Conservation (phyloP, 2,329 filamentous ascomycete genomes). For the Akanthomyces muscarius region DNA sequence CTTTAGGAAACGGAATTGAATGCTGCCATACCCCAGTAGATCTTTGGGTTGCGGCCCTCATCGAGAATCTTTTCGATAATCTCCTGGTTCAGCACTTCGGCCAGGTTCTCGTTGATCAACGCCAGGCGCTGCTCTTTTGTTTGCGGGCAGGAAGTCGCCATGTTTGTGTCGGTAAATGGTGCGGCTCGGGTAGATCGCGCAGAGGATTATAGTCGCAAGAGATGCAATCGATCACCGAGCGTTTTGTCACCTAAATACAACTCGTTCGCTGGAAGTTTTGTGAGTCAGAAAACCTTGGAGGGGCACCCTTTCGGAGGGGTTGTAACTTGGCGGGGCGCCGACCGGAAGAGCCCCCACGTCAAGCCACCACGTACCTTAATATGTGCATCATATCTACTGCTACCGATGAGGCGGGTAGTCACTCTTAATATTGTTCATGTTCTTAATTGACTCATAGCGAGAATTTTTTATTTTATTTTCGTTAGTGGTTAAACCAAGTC, state of each 20-base stretch:
- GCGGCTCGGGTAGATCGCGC: background rate
- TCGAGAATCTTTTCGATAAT: constrained; percentile 72
- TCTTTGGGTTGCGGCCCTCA: constrained; percentile 66
- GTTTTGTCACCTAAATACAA: background rate
- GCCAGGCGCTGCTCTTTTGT: constrained; percentile 60
- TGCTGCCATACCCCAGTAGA: constrained; percentile 69
- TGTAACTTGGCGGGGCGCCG: constrained; percentile 3
- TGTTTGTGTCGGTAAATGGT: background rate
- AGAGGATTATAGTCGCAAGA: background rate
- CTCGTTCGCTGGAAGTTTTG: background rate
- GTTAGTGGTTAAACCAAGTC: background rate
- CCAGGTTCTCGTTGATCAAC: constrained; percentile 75
- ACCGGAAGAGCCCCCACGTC: constrained; percentile 1
- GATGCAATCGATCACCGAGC: background rate
- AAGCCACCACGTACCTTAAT: background rate
- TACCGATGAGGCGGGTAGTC: background rate
- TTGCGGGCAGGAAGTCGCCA: constrained; percentile 27
- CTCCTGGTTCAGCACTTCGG: constrained; percentile 78
- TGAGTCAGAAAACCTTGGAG: constrained; percentile 15
- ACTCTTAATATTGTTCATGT: background rate
- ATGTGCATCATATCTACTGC: background rate
- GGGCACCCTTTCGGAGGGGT: constrained; percentile 11
- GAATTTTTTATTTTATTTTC: background rate
- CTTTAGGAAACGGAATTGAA: background rate
- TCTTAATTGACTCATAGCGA: background rate